Conservation (phyloP, 2,329 filamentous ascomycete species). For the Colletotrichum salicis region DNA sequence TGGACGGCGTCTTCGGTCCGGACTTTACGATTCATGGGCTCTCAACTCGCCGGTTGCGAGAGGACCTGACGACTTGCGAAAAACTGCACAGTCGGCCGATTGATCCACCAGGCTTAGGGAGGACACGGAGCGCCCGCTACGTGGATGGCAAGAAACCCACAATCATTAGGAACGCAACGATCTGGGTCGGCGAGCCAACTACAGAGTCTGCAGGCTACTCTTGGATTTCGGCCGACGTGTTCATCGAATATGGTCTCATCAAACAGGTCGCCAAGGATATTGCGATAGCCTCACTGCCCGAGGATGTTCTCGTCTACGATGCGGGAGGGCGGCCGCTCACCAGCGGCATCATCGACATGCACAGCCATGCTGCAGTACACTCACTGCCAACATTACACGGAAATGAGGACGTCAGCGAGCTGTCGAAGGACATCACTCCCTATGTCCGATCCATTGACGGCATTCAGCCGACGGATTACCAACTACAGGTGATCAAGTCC, state of each 20-base stretch:
- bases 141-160: conserved; percentile 68
- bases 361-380: conserved; percentile 72
- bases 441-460: conserved; percentile 75
- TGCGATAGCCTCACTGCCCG: conserved; percentile 51
- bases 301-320: conserved; percentile 63
- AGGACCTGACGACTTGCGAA: conserved; percentile 66
- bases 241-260: conserved; percentile 71
- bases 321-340: conserved; percentile 72
- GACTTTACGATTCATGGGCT: conserved; percentile 50
- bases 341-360: conserved; percentile 77
- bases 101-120: conserved; percentile 66
- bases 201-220: conserved; percentile 64
- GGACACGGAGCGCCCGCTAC: conserved; percentile 69
- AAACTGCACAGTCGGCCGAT: conserved; percentile 63
- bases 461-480: conserved; percentile 70
- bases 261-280: conserved; percentile 60
- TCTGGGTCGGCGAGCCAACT: conserved; percentile 72
- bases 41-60: conserved; percentile 62
- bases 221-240: conserved; percentile 70
- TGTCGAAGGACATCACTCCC: conserved; percentile 73
- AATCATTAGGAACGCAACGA: conserved; percentile 72
- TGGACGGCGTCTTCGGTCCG: conserved; percentile 30
- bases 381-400: conserved; percentile 64
- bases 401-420: conserved; percentile 71
- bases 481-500: conserved; percentile 76